phyloP scores from a whole-genome alignment of 2,329 filamentous ascomycete genomes.

The Aspergillus sp. region DNA sequence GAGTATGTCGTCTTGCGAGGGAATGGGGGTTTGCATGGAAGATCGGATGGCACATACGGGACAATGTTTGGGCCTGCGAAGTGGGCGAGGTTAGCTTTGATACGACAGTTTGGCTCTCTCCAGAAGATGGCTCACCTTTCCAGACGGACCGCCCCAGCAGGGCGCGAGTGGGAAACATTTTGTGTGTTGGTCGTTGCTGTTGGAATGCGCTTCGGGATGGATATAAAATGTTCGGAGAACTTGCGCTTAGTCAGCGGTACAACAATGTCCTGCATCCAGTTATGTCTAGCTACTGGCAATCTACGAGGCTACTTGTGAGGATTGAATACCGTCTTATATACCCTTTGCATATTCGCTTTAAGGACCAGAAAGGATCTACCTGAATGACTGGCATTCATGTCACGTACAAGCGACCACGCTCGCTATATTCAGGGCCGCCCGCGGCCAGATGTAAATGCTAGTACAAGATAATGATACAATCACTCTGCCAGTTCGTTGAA shows the following conservation, averaged over 20 bases:
- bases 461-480: slow-evolving; percentile 5
- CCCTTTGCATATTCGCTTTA: too few species aligned
- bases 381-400: not conserved
- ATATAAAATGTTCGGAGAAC: slow-evolving; percentile 6
- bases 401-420: not conserved
- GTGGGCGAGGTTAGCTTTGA: not conserved
- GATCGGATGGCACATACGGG: slow-evolving; percentile 53
- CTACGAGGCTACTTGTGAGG: too few species aligned
- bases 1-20: not conserved
- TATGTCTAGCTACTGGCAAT: too few species aligned
- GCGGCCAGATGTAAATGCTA: slow-evolving; percentile 21
- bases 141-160: slow-evolving; percentile 77
- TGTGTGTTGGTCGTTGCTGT: slow-evolving; percentile 18
- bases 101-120: too few species aligned
- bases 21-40: not conserved
- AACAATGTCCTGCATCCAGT: too few species aligned
- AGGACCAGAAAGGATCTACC: too few species aligned
- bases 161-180: slow-evolving; percentile 68
- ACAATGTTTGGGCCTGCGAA: slow-evolving; percentile 66
- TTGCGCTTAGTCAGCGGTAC: slow-evolving; percentile 6
- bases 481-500: slow-evolving; percentile 61
- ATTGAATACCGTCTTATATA: too few species aligned
- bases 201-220: slow-evolving; percentile 15
- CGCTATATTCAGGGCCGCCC: slow-evolving; percentile 20
- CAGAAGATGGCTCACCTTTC: slow-evolving; percentile 64